Evolutionary conservation across 2,329 filamentous ascomycete species (phyloP).

Genomic region (Beauveria bassiana): DNA sequence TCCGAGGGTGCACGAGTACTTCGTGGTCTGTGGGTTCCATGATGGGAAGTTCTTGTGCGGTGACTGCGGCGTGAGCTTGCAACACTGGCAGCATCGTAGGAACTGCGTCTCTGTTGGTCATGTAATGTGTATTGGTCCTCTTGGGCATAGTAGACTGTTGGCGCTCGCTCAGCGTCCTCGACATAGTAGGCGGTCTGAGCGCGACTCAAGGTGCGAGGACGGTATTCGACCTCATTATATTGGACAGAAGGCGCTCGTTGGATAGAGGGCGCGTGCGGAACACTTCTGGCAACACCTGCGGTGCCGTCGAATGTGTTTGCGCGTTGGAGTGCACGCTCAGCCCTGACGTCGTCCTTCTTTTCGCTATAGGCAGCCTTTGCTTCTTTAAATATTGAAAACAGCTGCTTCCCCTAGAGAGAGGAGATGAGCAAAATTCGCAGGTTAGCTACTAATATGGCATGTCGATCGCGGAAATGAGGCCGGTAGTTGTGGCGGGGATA

Average conservation of each 20-base stretch:
- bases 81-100: slow-evolving; percentile 24
- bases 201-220: neutral
- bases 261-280: slow-evolving; percentile 18
- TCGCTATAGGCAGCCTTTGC: slow-evolving; percentile 82
- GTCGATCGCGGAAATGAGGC: neutral
- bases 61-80: slow-evolving; percentile 35
- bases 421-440: neutral
- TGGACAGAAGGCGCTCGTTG: slow-evolving; percentile 22
- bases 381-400: slow-evolving; percentile 86
- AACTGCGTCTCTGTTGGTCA: slow-evolving; percentile 9
- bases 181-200: neutral
- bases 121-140: slow-evolving; percentile 26
- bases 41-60: slow-evolving; percentile 20
- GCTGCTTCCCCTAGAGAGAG: slow-evolving; percentile 66
- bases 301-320: slow-evolving; percentile 47
- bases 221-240: slow-evolving; percentile 24
- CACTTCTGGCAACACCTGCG: slow-evolving; percentile 15
- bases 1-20: slow-evolving; percentile 16
- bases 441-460: slow-evolving; percentile 7
- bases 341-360: slow-evolving; percentile 74
- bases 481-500: neutral
- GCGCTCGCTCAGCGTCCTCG: slow-evolving; percentile 23
- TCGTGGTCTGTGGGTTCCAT: slow-evolving; percentile 17
- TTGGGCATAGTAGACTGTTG: slow-evolving; percentile 16
- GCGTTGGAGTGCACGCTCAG: slow-evolving; percentile 52